A percentile compares a stretch with the other conserved stretches of the same genome.
Evolutionary conservation across 768 basidiomycete genomes (phyloP).

Genomic region (Suillus americanus): DNA sequence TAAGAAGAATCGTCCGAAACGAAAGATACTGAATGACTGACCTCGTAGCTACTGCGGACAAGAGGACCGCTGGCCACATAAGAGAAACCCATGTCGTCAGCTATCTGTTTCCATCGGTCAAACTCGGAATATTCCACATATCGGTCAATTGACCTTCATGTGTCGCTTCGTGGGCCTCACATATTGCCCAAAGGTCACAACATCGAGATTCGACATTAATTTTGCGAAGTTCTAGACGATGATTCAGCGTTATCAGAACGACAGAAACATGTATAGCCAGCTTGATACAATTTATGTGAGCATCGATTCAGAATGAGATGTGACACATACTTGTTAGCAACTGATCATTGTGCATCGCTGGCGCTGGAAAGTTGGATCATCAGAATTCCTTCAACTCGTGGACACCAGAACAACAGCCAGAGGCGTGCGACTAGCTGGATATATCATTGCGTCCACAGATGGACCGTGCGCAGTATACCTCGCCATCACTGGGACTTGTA

Average conservation of each 20-base stretch:
- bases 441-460: too few species aligned
- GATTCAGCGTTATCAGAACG: neutral
- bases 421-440: too few species aligned
- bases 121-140: slow-evolving; percentile 96
- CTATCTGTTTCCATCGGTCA: slow-evolving; percentile 84
- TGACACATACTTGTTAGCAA: too few species aligned
- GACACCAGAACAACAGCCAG: too few species aligned
- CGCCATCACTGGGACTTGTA: too few species aligned
- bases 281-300: too few species aligned
- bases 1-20: slow-evolving; percentile 2
- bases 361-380: too few species aligned
- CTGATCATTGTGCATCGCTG: too few species aligned
- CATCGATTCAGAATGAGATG: too few species aligned
- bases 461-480: too few species aligned
- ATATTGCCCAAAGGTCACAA: slow-evolving; percentile 99
- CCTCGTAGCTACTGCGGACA: slow-evolving; percentile 97
- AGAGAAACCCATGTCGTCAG: slow-evolving; percentile 92
- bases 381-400: too few species aligned
- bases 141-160: slow-evolving; percentile 98
- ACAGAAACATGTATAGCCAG: too few species aligned
- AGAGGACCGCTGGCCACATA: slow-evolving; percentile 97
- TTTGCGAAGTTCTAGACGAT: slow-evolving; percentile 73
- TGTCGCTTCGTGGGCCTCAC: slow-evolving; percentile 99
- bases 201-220: slow-evolving; percentile 94
- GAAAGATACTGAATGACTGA: slow-evolving; percentile 31